phyloP scores from a whole-genome alignment of 2,329 filamentous ascomycete species.

The Sporothrix mexicana region DNA sequence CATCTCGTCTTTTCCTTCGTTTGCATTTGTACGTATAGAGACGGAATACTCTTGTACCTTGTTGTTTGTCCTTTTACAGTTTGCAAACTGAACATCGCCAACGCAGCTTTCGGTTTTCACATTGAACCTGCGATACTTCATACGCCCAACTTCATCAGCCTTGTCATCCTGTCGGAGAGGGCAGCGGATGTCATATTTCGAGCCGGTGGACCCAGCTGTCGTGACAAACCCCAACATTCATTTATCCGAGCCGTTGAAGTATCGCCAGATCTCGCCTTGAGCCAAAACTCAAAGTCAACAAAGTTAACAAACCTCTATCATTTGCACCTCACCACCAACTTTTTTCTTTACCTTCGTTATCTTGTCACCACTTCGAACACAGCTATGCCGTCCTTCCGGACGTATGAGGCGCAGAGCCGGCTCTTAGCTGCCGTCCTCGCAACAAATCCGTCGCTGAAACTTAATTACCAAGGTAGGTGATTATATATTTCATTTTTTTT shows the following conservation, averaged over 20 bases:
- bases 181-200: neutral
- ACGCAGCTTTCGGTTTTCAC: neutral
- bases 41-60: neutral
- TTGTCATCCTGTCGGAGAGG: neutral
- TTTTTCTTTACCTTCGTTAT: neutral
- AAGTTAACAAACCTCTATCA: neutral
- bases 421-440: constrained; percentile 67
- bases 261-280: neutral
- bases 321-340: neutral
- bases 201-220: neutral
- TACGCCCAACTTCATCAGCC: too few relatives aligned
- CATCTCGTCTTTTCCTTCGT: neutral
- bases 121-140: neutral
- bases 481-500: constrained; percentile 26
- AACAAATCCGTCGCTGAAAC: constrained; percentile 58
- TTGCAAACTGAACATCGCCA: too few relatives aligned
- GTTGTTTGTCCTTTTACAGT: neutral
- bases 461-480: constrained; percentile 66
- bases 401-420: constrained; percentile 64
- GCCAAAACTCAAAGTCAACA: neutral
- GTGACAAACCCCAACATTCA: too few relatives aligned
- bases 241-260: neutral
- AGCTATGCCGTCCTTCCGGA: constrained; percentile 60
- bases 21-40: neutral
- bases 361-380: neutral